Evolutionary conservation across 2,329 filamentous ascomycete species (phyloP).

Genomic region (Ceratocystis lukuohia): DNA sequence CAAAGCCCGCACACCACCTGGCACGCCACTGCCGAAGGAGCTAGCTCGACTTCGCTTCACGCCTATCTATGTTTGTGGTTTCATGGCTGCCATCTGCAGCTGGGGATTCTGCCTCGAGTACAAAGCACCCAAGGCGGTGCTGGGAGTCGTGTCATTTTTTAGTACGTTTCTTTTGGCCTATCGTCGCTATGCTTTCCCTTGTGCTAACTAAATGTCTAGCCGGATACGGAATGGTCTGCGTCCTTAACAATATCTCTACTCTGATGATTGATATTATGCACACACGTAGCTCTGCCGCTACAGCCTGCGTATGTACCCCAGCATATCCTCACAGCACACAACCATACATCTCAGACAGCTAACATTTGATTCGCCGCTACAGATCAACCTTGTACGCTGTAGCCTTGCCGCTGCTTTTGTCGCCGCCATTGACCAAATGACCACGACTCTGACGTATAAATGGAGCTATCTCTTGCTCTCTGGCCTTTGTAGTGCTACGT

Average conservation of each 20-base stretch:
- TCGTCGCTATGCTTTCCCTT: background rate
- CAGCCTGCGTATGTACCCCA: constrained; percentile 23
- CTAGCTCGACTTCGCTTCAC: constrained; percentile 23
- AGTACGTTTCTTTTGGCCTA: constrained; percentile 19
- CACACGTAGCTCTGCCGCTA: constrained; percentile 24
- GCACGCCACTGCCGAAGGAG: constrained; percentile 24
- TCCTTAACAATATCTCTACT: constrained; percentile 26
- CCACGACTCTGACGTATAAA: constrained; percentile 19
- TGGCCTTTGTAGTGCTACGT: constrained; percentile 19
- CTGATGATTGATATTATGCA: constrained; percentile 26
- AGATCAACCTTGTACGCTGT: constrained; percentile 26
- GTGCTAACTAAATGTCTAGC: constrained; percentile 18
- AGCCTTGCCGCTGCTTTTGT: constrained; percentile 24
- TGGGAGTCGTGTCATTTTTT: constrained; percentile 23
- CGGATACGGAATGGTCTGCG: constrained; percentile 25
- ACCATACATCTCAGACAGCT: background rate
- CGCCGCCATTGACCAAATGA: constrained; percentile 24
- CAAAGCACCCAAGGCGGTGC: constrained; percentile 22
- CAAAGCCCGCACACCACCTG: constrained; percentile 17
- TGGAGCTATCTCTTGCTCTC: constrained; percentile 23
- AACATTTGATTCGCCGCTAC: no score
- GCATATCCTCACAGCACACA: background rate
- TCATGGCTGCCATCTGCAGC: constrained; percentile 22
- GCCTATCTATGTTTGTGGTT: constrained; percentile 22
- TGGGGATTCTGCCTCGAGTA: constrained; percentile 25